These are phyloP conservation scores for Suillus americanus DNA, from an alignment of 768 basidiomycete species.

Conservation along the genomic window DNA sequence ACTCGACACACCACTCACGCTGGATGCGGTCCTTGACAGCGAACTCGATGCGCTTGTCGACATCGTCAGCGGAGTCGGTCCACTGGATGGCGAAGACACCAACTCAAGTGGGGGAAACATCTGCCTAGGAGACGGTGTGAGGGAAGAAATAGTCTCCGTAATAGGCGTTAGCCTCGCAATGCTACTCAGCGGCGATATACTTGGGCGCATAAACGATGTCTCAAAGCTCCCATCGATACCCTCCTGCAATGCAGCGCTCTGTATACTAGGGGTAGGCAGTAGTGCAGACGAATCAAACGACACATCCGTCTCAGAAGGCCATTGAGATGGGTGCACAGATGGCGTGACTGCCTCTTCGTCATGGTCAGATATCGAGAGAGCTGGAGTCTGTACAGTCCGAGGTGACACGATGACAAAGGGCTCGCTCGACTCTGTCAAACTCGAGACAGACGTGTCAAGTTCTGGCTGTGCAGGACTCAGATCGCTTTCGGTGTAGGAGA, in stretches of 20 bases:
- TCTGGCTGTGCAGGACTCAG: conserved; percentile 18
- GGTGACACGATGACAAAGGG: conserved; percentile 26
- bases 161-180: conserved; percentile 33
- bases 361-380: not conserved
- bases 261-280: conserved; percentile 65
- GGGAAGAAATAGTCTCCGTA: conserved; percentile 32
- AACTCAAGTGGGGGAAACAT: conserved; percentile 22
- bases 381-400: conserved; percentile 20
- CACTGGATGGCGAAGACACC: conserved; percentile 33
- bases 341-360: conserved; percentile 32
- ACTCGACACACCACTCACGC: conserved; percentile 41
- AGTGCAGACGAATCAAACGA: conserved; percentile 82
- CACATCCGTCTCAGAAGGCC: conserved; percentile 62
- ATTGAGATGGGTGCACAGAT: conserved; percentile 44
- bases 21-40: conserved; percentile 39
- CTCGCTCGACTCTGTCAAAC: conserved; percentile 43
- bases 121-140: conserved; percentile 8
- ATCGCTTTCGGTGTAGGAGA: conserved; percentile 3
- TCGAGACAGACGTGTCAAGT: conserved; percentile 27
- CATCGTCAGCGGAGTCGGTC: conserved; percentile 28
- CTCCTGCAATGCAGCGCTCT: conserved; percentile 52
- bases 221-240: conserved; percentile 66
- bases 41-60: conserved; percentile 31
- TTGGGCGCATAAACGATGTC: conserved; percentile 72
- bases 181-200: conserved; percentile 38